A percentile compares a stretch with the other conserved stretches of the same genome.
Conservation (phyloP, 2,329 filamentous ascomycete species). For the Diaporthe vexans region DNA sequence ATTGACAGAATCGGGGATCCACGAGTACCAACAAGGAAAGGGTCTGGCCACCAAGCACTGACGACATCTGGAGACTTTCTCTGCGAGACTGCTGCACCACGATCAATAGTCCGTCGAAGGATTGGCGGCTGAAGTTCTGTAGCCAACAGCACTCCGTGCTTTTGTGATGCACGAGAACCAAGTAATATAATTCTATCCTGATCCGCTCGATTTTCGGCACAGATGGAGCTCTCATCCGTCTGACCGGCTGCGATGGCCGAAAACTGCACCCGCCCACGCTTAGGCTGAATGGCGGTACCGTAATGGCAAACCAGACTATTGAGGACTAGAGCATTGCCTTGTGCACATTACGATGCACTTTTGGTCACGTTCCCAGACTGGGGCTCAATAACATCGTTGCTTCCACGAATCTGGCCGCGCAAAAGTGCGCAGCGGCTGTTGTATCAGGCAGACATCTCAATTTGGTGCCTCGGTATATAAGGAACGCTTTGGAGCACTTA, state of each 20-base stretch:
- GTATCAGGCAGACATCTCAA: neutral
- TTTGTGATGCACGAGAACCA: neutral
- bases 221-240: neutral
- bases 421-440: neutral
- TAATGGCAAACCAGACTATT: neutral
- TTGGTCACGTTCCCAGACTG: neutral
- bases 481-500: neutral
- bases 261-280: neutral
- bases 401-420: neutral
- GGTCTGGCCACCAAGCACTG: no score
- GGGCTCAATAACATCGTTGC: neutral
- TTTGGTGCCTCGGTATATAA: neutral
- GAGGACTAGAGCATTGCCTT: neutral
- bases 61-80: neutral
- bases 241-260: neutral
- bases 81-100: neutral
- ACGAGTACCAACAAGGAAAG: no score
- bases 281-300: slow-evolving; percentile 29
- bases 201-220: neutral
- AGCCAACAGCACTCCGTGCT: neutral
- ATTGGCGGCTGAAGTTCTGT: neutral
- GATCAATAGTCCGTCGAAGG: neutral
- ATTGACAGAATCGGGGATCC: neutral
- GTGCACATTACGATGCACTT: neutral
- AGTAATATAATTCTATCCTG: neutral